Evolutionary conservation across 2,329 filamentous ascomycete species (phyloP), one percentile per base, ranked within the genome.

Genomic region (Magnaporthiopsis incrustans): DNA sequence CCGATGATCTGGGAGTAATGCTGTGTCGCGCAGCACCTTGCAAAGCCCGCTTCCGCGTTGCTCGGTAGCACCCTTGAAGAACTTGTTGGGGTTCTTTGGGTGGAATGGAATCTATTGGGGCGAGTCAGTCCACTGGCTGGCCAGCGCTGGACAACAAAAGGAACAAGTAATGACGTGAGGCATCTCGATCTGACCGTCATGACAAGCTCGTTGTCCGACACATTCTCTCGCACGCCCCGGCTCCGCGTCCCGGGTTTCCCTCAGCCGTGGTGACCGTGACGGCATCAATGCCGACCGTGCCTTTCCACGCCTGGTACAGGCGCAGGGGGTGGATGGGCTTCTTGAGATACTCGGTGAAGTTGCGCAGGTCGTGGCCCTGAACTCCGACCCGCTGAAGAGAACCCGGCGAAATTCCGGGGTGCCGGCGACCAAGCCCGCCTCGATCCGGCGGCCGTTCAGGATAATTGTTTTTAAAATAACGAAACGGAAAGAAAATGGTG

Each of bases 311-410:
- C 67, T 88, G 85, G 72, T 90, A 95, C 5, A 99, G 78, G 38
- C 89, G 84, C 18, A 92, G 77, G 0, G 93, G 93, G 64, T 95
- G 91, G 66, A 99, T 88, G 0, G 92, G 88, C 32, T 88, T 89
- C 72, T 91, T 94, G 61, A 98, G 80, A 70, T 90, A 95, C 33
- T 90, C 85, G 4, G 87, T 89, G 64, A 95, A 88, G 67, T 96
- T 88, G 63, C 92, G 89, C 64, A 91, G 83, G 74, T 99, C 99
- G 73, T 95, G 89, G 32, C 32, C 4, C 10, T 10, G 32, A 33
- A 33, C 32, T 33, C 32, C 32, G 32, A 5, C 10, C 10, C 4
- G 32, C 4, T 5, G 32, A 33, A 33, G 32, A 33, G 10, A 33
- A 10, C 4, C 32, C 32, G 32, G 32, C 10, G 10, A 10, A 33